Evolutionary conservation across 2,329 filamentous ascomycete species (phyloP), one percentile per base, ranked within the genome.

Genomic region (Cadophora gregata): DNA sequence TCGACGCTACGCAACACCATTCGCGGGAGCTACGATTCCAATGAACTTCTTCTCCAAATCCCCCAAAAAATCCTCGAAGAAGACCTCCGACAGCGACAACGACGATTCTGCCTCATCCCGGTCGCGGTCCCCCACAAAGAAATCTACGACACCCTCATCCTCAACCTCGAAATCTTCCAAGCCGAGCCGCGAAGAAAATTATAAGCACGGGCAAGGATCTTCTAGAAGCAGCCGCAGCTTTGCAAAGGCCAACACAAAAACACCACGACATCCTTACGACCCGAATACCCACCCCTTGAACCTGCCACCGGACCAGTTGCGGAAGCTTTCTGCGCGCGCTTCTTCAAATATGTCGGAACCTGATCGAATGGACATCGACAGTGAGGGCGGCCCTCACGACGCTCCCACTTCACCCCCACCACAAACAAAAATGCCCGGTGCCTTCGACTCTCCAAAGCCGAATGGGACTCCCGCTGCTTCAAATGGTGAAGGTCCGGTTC

Each of bases 201-300:
- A 69, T 48, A 72, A 68, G 62, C 56, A 72, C 25, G 72, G 72
- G 61, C 70, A 71, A 65, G 73, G 72, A 53, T 75, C 75, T 68
- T 67, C 72, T 56, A 72, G 70, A 67, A 75, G 63, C 69, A 75
- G 70, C 67, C 75, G 75, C 65, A 74, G 48, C 63, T 70, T 71
- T 68, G 63, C 67, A 45, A 75, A 73, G 69, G 65, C 74, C 48
- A 67, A 69, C 45, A 67, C 69, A 47, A 68, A 72, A 65, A 70
- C 74, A 45, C 69, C 72, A 27, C 73, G 70, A 64, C 82, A 85
- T 70, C 81, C 80, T 73, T 80, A 83, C 76, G 89, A 92, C 77
- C 84, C 84, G 70, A 87, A 95, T 77, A 90, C 88, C 2, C 94
- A 97, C 79, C 95, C 95, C 47, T 86, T 97, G 62, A 97, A 97